Evolutionary conservation across 306 rosid genomes (phyloP).

Genomic region (Lathyrus aphaca): DNA sequence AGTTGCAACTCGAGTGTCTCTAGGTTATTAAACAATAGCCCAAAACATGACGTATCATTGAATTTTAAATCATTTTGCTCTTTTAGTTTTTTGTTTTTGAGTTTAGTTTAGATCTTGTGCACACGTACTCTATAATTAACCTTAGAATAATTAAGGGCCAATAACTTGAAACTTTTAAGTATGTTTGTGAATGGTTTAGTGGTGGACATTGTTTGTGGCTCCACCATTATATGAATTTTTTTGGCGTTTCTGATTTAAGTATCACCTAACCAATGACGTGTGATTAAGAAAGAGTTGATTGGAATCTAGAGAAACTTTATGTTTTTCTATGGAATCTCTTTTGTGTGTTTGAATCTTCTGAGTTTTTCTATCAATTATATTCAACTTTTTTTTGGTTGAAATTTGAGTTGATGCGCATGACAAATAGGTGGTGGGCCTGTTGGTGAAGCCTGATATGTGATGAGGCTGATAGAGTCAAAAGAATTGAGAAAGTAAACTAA

Average conservation of each 20-base stretch:
- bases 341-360: constrained; percentile 12
- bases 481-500: constrained; percentile 7
- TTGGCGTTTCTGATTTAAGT: not conserved
- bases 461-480: constrained; percentile 19
- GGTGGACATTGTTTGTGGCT: constrained; percentile 41
- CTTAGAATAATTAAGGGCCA: constrained; percentile 22
- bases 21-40: constrained; percentile 22
- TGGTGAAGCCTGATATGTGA: constrained; percentile 7
- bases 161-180: constrained; percentile 11
- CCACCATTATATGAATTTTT: constrained; percentile 33
- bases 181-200: constrained; percentile 23
- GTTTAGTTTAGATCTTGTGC: not conserved
- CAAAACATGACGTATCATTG: constrained; percentile 38
- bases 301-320: constrained; percentile 16
- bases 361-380: not conserved
- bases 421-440: constrained; percentile 37
- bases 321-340: not conserved
- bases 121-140: constrained; percentile 5
- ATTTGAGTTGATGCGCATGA: constrained; percentile 2
- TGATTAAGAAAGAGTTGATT: constrained; percentile 13
- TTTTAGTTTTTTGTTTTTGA: not conserved
- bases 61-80: constrained; percentile 6
- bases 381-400: not conserved
- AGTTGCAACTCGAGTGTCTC: constrained; percentile 55
- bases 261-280: constrained; percentile 11